Conservation (phyloP, 208 protist genomes). For the Leishmania turanica region DNA sequence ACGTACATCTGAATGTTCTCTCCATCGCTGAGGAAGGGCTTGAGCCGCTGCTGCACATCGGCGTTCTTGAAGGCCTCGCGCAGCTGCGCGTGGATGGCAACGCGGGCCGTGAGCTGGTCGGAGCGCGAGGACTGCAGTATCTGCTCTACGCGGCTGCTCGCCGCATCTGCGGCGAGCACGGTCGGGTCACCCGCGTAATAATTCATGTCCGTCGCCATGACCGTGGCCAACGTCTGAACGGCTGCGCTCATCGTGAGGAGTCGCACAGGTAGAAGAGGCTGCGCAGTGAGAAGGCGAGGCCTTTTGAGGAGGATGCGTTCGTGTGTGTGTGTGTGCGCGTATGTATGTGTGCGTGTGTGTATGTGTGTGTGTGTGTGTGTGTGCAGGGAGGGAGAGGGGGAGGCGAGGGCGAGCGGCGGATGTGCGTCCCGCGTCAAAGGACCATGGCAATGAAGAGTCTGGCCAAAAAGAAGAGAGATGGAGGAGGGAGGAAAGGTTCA, state of each 20-base stretch:
- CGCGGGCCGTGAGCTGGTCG: constrained; percentile 69
- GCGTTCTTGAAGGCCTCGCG: constrained; percentile 65
- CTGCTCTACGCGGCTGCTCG: constrained; percentile 46
- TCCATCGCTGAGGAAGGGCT: constrained; percentile 55
- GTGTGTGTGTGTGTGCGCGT: not conserved
- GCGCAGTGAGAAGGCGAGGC: not conserved
- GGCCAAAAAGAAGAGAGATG: not conserved
- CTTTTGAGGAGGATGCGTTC: not conserved
- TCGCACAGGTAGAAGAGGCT: not conserved
- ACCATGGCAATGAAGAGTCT: not conserved
- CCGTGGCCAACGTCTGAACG: constrained; percentile 55
- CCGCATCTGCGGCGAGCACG: constrained; percentile 46
- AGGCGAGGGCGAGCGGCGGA: not conserved
- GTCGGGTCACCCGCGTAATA: constrained; percentile 80
- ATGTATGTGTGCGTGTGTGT: not conserved
- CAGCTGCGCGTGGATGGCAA: constrained; percentile 84
- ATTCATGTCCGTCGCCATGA: constrained; percentile 75
- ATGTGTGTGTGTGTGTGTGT: not conserved
- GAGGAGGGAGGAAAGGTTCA: not conserved
- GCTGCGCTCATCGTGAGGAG: constrained; percentile 44
- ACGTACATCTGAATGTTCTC: constrained; percentile 53
- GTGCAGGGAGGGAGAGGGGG: not conserved
- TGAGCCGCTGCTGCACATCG: constrained; percentile 54
- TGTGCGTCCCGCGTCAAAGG: not conserved
- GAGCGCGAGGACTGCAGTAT: constrained; percentile 53